Percentiles rank a stretch among this genome's conserved stretches.
phyloP scores from a whole-genome alignment of 805 yeast species.

The Myxozyma geophila region DNA sequence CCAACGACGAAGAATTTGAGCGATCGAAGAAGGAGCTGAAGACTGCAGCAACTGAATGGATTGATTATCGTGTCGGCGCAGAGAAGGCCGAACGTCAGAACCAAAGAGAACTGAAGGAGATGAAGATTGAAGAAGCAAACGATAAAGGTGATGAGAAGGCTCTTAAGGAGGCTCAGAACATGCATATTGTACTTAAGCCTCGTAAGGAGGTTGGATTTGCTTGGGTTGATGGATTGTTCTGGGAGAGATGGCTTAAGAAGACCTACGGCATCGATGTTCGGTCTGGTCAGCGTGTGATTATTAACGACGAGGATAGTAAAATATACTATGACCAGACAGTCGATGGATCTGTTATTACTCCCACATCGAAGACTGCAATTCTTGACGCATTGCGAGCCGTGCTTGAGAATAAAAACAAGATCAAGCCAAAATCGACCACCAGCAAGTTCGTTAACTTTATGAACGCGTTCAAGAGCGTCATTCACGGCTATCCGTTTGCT shows the following conservation, averaged over 20 bases:
- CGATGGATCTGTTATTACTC: slow-evolving; percentile 38
- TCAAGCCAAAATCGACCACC: slow-evolving; percentile 35
- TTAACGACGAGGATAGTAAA: slow-evolving; percentile 41
- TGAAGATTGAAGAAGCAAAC: slow-evolving; percentile 44
- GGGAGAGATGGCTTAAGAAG: slow-evolving; percentile 45
- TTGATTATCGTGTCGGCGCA: slow-evolving; percentile 38
- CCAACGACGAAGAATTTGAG: slow-evolving; percentile 38
- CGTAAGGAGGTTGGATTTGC: slow-evolving; percentile 43
- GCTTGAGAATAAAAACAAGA: slow-evolving; percentile 20
- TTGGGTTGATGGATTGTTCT: slow-evolving; percentile 46
- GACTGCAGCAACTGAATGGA: slow-evolving; percentile 42
- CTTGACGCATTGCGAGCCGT: slow-evolving; percentile 31
- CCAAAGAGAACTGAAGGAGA: slow-evolving; percentile 42
- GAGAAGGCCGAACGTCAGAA: slow-evolving; percentile 39
- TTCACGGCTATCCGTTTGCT: slow-evolving; percentile 22
- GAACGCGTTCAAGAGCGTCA: slow-evolving; percentile 6
- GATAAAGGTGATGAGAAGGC: slow-evolving; percentile 44
- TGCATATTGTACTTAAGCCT: slow-evolving; percentile 40
- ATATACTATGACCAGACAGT: slow-evolving; percentile 43
- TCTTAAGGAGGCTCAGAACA: slow-evolving; percentile 41
- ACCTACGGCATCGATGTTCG: slow-evolving; percentile 41
- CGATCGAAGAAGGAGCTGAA: slow-evolving; percentile 41
- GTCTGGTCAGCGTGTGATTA: slow-evolving; percentile 39
- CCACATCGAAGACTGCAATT: slow-evolving; percentile 14
- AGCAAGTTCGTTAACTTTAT: slow-evolving; percentile 26